Base-by-base conservation (phyloP, 2,329 filamentous ascomycete genomes). In the Colletotrichum tropicale region DNA sequence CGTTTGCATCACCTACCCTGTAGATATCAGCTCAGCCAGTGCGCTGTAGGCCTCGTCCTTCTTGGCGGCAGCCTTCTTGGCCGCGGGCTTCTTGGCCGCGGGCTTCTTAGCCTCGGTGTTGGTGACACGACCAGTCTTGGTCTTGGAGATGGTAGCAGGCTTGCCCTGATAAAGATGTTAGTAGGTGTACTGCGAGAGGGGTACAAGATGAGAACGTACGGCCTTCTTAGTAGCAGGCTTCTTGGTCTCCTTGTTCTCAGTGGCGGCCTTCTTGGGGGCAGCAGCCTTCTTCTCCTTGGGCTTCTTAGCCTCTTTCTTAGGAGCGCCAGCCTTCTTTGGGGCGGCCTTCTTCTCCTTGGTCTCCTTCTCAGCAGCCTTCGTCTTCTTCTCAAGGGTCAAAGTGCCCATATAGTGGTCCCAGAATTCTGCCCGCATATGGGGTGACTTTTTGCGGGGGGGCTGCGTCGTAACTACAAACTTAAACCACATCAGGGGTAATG, bases 111-210 rank as follows among this genome's bases (percentile, higher is more conserved):
- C 86, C 48, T 89, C 87, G 26, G 89, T 88, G 92, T 97, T 98
- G 81, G 93, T 92, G 81, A 98, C 94, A 79, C 95, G 94, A 65
- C 95, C 95, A 70, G 94, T 93, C 91, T 97, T 97, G 85, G 95
- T 96, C 91, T 95, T 96, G 84, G 90, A 91, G 68, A 96, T 87
- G 64, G 93, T 89, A 81, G 93, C 92, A 77, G 92, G 89, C 86
- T 94, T 93, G 79, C 95, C 93, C 73, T 93, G 90, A 70, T 94
- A 88, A 79, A 3, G 6, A 36, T 21, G 26, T 70, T 13, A 75
- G 71, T 65, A 3, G 16, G 12, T 5, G 62, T 52, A 7, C 4
- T 82, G 77, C 62, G 84, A 80, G 79, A 84, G 84, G 81, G 84
- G 84, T 6, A 10, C 82, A 77, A 10, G 74, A 18, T 78, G 6